phyloP scores from a whole-genome alignment of 106 monocot species.

The Xerophyta viscosa region DNA sequence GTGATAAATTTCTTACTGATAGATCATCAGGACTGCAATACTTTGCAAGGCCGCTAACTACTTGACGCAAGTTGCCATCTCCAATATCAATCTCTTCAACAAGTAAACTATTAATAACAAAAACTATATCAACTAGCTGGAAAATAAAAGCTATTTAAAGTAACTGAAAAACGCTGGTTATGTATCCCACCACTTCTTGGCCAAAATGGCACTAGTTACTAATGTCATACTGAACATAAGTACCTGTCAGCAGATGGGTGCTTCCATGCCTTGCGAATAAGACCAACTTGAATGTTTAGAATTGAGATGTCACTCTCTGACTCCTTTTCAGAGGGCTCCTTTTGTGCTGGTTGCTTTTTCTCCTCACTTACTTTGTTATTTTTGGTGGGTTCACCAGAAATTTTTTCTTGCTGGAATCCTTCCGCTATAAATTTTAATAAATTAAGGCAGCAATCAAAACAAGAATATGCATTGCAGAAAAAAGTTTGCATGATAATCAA shows the following conservation, averaged over 20 bases:
- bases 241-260: constrained; percentile 99
- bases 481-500: no score
- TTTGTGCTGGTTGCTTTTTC: constrained; percentile 30
- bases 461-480: no score
- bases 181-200: no score
- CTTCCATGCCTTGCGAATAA: constrained; percentile 89
- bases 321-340: constrained; percentile 52
- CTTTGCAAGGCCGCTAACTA: constrained; percentile 98
- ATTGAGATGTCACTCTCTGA: constrained; percentile 45
- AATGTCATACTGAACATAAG: neutral
- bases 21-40: constrained; percentile 75
- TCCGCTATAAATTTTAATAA: constrained; percentile 14
- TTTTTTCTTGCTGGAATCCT: constrained; percentile 33
- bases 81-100: constrained; percentile 97
- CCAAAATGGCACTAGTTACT: neutral
- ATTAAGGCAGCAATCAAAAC: no score
- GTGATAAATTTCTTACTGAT: constrained; percentile 39
- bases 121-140: neutral
- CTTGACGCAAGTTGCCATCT: constrained; percentile 74
- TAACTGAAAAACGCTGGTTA: no score
- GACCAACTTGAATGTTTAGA: constrained; percentile 89
- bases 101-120: constrained; percentile 48
- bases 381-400: constrained; percentile 8
- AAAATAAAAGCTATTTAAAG: no score
- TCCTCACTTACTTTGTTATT: constrained; percentile 19